A percentile compares a stretch with the other conserved stretches of the same genome.
Conservation (phyloP, 2,329 filamentous ascomycete species). For the Neoascochyta sp. region DNA sequence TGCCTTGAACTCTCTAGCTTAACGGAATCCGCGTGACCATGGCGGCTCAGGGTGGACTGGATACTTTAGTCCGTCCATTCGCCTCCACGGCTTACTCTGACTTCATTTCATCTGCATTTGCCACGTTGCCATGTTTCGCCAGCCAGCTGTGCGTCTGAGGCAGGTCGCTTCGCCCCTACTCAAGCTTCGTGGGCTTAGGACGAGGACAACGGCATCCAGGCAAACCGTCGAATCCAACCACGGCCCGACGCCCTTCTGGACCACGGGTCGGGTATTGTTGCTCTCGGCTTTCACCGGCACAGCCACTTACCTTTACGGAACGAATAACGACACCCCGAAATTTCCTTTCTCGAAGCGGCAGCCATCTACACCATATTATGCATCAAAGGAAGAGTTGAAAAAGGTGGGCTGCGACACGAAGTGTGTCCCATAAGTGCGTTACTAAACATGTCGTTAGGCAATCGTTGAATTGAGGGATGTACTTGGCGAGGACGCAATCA, state of each 20-base stretch:
- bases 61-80: slow-evolving; percentile 11
- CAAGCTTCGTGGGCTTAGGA: slow-evolving; percentile 25
- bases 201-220: slow-evolving; percentile 25
- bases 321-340: slow-evolving; percentile 38
- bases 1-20: slow-evolving; percentile 17
- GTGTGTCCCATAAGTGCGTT: no score
- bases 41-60: slow-evolving; percentile 18
- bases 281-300: slow-evolving; percentile 50
- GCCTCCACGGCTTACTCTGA: slow-evolving; percentile 13
- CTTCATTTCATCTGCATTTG: slow-evolving; percentile 8
- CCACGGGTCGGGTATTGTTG: slow-evolving; percentile 46
- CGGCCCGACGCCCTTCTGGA: slow-evolving; percentile 43
- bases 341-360: slow-evolving; percentile 26
- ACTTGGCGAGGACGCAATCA: slow-evolving; percentile 59
- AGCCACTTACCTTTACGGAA: slow-evolving; percentile 51
- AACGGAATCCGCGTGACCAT: slow-evolving; percentile 19
- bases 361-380: slow-evolving; percentile 44
- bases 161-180: slow-evolving; percentile 27
- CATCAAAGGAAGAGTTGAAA: slow-evolving; percentile 50
- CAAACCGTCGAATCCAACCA: slow-evolving; percentile 16
- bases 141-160: slow-evolving; percentile 24
- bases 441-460: slow-evolving; percentile 42
- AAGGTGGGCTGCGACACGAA: slow-evolving; percentile 41
- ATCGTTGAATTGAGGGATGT: slow-evolving; percentile 51
- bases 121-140: slow-evolving; percentile 32